Evolutionary conservation across 371 early-diverging fungal species (phyloP), one percentile per base, ranked within the genome.

Genomic region (Mortierella polycephala): DNA sequence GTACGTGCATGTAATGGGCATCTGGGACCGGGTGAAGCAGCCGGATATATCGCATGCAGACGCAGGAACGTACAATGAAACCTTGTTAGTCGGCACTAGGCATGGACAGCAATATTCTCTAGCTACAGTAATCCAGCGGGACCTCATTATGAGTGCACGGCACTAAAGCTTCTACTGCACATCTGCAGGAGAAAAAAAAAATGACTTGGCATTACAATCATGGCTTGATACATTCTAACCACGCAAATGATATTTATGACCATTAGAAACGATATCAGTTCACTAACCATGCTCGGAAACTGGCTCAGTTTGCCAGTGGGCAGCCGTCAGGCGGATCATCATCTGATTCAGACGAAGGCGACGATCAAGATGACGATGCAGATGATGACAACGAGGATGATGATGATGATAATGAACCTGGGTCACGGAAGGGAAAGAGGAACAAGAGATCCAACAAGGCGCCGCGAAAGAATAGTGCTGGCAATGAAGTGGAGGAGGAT

Each of bases 221-320:
- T 30, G 30, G 30, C 4, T 4, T 30, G 30, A 30, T 30, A 30
- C 30, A 30, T 30, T 30, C 30, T 30, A 30, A 30, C 4, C 30
- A 46, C 13, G 46, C 46, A 46, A 46, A 46, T 46, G 6, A 46
- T 13, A 1, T 46, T 5, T 46, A 16, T 46, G 13, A 46, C 46
- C 30, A 41, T 14, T 60, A 79, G 79, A 79, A 72, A 66, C 72
- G 79, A 61, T 72, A 79, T 42, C 79, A 79, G 54, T 72, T 72
- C 65, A 65, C 69, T 40, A 79, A 72, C 55, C 79, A 79, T 55
- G 79, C 79, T 40, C 68, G 79, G 65, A 79, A 69, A 55, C 60
- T 79, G 7, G 79, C 79, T 0, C 63, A 64, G 3, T 79, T 79
- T 60, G 68, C 79, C 23, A 72, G 66, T 46, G 79, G 72, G 39